Percentiles rank a stretch among this genome's conserved stretches.
These are phyloP conservation scores for Triticum turgidum DNA, from an alignment of 176 grass and related monocot genomes.

Conservation along the genomic window DNA sequence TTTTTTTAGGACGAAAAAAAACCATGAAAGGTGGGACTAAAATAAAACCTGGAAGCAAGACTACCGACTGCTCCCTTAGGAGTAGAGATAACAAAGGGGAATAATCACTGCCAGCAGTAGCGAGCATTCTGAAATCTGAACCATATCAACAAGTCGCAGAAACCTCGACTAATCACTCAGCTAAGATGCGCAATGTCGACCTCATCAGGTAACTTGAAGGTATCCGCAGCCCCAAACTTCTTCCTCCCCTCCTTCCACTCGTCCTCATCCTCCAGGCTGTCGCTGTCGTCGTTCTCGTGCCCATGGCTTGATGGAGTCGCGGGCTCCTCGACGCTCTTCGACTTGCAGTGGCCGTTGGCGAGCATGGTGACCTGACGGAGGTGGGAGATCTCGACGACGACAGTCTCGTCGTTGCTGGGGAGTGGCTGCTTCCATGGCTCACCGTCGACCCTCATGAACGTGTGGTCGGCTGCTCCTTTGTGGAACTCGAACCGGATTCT, in stretches of 20 bases:
- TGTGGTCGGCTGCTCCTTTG: slow-evolving; percentile 67
- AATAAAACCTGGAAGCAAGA: no score
- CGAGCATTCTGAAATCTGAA: slow-evolving; percentile 27
- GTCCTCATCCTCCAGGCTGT: slow-evolving; percentile 49
- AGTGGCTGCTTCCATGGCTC: slow-evolving; percentile 98
- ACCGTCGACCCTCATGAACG: slow-evolving; percentile 91
- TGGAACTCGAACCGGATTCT: slow-evolving; percentile 85
- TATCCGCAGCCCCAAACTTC: slow-evolving; percentile 70
- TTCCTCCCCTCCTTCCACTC: slow-evolving; percentile 73
- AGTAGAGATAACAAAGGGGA: background rate
- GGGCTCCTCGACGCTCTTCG: slow-evolving; percentile 63
- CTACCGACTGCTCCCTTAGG: no score
- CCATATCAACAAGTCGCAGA: background rate
- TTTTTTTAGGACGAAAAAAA: no score
- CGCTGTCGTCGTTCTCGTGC: slow-evolving; percentile 20
- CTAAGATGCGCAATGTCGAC: slow-evolving; percentile 62
- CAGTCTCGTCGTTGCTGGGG: slow-evolving; percentile 63
- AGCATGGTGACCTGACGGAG: slow-evolving; percentile 84
- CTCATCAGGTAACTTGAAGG: slow-evolving; percentile 72
- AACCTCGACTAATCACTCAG: background rate
- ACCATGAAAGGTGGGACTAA: no score
- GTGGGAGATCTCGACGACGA: slow-evolving; percentile 82
- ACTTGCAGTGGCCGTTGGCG: slow-evolving; percentile 49
- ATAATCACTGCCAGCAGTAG: background rate
- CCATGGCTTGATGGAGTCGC: slow-evolving; percentile 14